Evolutionary conservation across 257 asterid genomes (phyloP).

Genomic region (Nicotiana otophora): DNA sequence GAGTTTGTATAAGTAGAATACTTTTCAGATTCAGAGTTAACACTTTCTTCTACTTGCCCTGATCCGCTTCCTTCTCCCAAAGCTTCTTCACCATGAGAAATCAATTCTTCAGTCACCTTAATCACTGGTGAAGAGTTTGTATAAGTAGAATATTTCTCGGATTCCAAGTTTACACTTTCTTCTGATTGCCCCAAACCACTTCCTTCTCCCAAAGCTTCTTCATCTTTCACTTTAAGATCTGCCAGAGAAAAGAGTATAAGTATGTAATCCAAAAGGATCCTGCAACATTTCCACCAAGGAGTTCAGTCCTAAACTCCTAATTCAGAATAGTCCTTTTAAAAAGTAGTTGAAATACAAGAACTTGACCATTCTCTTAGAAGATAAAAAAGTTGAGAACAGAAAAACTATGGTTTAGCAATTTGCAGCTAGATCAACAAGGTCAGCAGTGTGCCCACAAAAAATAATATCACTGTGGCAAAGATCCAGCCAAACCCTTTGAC

Average conservation of each 20-base stretch:
- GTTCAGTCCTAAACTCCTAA: background rate
- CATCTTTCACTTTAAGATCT: slow-evolving; percentile 14
- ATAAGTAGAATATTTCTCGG: background rate
- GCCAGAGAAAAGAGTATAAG: slow-evolving; percentile 11
- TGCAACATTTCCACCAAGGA: background rate
- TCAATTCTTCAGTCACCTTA: slow-evolving; percentile 10
- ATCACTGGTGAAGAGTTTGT: slow-evolving; percentile 6
- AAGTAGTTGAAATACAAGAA: background rate
- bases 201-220: slow-evolving; percentile 16
- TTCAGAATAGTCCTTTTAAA: background rate
- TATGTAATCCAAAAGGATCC: slow-evolving; percentile 11
- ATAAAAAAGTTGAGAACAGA: background rate
- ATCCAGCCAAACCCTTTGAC: background rate
- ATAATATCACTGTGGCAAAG: background rate
- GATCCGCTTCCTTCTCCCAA: slow-evolving; percentile 10
- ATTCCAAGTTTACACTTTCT: background rate
- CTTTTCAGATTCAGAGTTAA: slow-evolving; percentile 2
- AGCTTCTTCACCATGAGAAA: slow-evolving; percentile 9
- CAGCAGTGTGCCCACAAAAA: background rate
- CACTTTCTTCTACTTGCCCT: background rate
- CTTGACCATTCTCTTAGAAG: background rate
- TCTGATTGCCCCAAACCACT: slow-evolving; percentile 6
- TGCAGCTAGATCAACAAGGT: background rate
- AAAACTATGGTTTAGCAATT: background rate
- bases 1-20: slow-evolving; percentile 6